A percentile compares a stretch with the other conserved stretches of the same genome.
These are phyloP conservation scores for Nemania abortiva DNA, from an alignment of 2,329 filamentous ascomycete genomes.

Conservation along the genomic window DNA sequence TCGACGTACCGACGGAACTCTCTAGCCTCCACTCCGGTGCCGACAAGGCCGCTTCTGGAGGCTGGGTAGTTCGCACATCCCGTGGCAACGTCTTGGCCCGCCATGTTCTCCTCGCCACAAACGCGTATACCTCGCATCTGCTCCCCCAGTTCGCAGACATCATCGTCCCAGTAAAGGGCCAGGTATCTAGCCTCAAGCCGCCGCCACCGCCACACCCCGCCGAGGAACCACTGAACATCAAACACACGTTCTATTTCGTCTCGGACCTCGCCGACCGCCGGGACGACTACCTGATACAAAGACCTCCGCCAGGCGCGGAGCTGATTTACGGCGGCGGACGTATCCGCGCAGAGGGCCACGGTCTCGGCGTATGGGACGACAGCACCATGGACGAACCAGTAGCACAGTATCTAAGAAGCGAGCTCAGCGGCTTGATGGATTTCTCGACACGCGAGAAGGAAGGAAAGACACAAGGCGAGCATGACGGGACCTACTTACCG, in stretches of 20 bases:
- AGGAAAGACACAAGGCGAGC: conserved; percentile 35
- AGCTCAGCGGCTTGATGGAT: neutral
- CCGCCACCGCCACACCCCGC: conserved; percentile 50
- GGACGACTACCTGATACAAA: conserved; percentile 18
- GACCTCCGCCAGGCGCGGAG: neutral
- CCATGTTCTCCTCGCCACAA: conserved; percentile 81
- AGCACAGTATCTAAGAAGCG: neutral
- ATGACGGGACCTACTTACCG: too few species aligned
- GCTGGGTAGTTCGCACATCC: conserved; percentile 73
- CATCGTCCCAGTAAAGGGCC: conserved; percentile 77
- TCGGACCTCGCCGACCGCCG: neutral
- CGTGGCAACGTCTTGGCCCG: conserved; percentile 73
- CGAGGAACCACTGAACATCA: conserved; percentile 30
- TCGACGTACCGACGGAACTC: too few species aligned
- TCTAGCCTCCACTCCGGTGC: too few species aligned
- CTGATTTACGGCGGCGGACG: conserved; percentile 46
- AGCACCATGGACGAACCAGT: neutral
- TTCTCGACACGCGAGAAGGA: neutral
- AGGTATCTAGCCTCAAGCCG: conserved; percentile 75
- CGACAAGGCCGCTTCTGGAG: conserved; percentile 37
- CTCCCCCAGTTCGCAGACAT: conserved; percentile 74
- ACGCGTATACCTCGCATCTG: conserved; percentile 83
- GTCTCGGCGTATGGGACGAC: neutral
- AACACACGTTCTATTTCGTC: neutral
- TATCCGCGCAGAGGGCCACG: neutral